Evolutionary conservation across 495 filamentous ascomycete species (phyloP), one percentile per base, ranked within the genome.

Genomic region (Friedmanniomyces simplex): DNA sequence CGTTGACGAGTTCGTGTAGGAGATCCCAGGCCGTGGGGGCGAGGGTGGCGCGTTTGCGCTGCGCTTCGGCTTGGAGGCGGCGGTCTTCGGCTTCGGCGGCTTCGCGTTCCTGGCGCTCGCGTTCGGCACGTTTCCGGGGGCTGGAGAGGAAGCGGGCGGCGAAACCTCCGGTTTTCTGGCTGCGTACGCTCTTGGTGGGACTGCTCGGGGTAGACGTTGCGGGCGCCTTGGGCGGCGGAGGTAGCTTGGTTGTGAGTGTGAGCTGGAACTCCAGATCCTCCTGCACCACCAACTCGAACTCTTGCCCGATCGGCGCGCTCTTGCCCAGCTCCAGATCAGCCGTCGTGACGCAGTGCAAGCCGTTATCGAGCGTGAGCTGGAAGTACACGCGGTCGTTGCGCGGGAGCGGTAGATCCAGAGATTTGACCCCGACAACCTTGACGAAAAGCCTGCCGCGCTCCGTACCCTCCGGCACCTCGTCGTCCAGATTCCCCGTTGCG

Each of bases 231-330:
- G 83, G 80, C 18, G 88, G 88, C 63, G 86, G 83, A 60, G 95
- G 87, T 25, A 96, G 76, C 74, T 96, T 96, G 57, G 91, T 93
- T 59, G 96, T 94, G 21, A 98, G 79, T 0, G 93, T 97, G 28
- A 98, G 79, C 67, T 96, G 91, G 71, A 98, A 98, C 69, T 98
- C 93, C 22, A 98, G 79, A 63, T 97, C 91, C 63, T 95, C 90
- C 39, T 94, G 86, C 39, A 98, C 93, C 52, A 96, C 91, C 37
- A 98, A 82, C 70, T 98, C 93, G 59, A 98, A 98, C 68, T 98
- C 93, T 65, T 98, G 93, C 20, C 93, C 93, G 63, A 98, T 96
- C 2, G 94, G 91, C 18, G 94, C 94, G 42, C 83, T 90, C 57
- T 86, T 87, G 49, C 90, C 94, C 25, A 98, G 76, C 68, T 98